phyloP scores from a whole-genome alignment of 495 filamentous ascomycete species.

The Neurospora sp. region DNA sequence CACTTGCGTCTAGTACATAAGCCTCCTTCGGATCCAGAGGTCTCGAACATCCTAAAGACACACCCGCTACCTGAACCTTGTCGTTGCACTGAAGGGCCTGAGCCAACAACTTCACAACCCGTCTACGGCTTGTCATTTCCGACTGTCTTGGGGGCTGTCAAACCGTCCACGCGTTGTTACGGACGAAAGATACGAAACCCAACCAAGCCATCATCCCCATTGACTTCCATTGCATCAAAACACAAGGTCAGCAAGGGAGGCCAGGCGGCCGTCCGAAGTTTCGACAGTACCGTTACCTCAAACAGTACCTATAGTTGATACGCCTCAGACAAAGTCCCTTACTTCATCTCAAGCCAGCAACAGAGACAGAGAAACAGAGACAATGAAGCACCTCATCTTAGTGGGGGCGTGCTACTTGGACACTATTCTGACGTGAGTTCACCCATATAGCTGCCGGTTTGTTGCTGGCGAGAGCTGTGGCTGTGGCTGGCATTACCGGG shows the following conservation, averaged over 20 bases:
- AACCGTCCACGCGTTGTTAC: not conserved
- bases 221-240: not conserved
- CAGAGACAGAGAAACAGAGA: not conserved
- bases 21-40: not conserved
- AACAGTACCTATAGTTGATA: not conserved
- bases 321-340: not conserved
- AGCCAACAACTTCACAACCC: not conserved
- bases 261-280: not conserved
- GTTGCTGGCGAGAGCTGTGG: not conserved
- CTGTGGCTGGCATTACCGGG: not conserved
- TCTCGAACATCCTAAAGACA: not conserved
- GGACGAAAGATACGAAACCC: not conserved
- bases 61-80: not conserved
- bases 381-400: slow-evolving; percentile 42
- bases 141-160: not conserved
- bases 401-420: slow-evolving; percentile 59
- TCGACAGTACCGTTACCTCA: not conserved
- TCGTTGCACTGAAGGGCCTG: not conserved
- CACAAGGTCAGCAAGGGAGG: not conserved
- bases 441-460: not conserved
- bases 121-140: not conserved
- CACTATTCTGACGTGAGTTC: slow-evolving; percentile 53
- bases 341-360: not conserved
- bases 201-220: not conserved
- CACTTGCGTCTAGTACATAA: not conserved